Percentiles rank a stretch among this genome's conserved stretches.
These are phyloP conservation scores for Coriaria nepalensis DNA, from an alignment of 306 rosid species.

Conservation along the genomic window DNA sequence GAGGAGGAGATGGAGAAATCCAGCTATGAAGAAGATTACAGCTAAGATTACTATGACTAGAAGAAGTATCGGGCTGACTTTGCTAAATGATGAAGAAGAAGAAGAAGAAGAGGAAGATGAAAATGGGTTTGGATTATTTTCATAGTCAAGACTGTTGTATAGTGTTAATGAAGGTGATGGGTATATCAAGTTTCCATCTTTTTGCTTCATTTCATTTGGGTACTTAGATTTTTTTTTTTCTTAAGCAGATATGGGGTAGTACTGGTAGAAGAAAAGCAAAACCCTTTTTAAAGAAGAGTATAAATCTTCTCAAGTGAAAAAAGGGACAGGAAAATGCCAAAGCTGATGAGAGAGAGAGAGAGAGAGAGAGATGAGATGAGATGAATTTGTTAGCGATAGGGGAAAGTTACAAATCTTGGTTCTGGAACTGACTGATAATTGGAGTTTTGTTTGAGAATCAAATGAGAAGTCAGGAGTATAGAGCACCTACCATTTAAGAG, in stretches of 20 bases:
- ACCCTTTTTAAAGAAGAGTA: not conserved
- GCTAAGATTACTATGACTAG: constrained; percentile 56
- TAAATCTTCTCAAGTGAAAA: no score
- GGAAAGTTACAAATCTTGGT: no score
- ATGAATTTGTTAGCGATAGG: no score
- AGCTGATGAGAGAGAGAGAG: no score
- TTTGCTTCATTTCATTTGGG: constrained; percentile 13
- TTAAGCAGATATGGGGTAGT: no score
- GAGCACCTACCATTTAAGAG: constrained; percentile 7
- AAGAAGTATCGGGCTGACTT: constrained; percentile 48
- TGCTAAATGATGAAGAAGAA: constrained; percentile 31
- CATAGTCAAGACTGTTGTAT: constrained; percentile 16
- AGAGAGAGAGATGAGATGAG: no score
- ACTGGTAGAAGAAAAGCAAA: not conserved
- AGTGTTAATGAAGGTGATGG: constrained; percentile 21
- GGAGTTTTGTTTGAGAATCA: constrained; percentile 3
- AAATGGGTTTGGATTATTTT: constrained; percentile 12
- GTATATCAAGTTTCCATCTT: constrained; percentile 20
- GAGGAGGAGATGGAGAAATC: constrained; percentile 47
- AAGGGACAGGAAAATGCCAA: no score
- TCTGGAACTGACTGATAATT: no score
- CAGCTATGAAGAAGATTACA: constrained; percentile 51
- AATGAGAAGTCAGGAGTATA: constrained; percentile 8
- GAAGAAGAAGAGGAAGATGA: constrained; percentile 10
- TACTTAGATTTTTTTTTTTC: constrained; percentile 18